phyloP scores from a whole-genome alignment of 1,139 yeast species.

The Zygosaccharomyces sapae region DNA sequence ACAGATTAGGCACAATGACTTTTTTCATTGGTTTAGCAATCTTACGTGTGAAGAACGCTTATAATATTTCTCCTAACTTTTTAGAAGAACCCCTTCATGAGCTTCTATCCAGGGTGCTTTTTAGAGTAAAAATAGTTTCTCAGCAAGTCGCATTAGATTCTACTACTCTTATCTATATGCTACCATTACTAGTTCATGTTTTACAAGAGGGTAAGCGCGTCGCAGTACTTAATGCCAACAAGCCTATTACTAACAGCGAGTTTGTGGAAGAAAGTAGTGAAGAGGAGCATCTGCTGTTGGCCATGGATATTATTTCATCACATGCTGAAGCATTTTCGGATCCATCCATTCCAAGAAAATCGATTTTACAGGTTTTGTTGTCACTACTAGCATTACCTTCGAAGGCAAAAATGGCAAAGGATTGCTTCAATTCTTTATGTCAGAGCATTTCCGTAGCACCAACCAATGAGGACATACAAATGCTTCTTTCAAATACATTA shows the following conservation, averaged over 20 bases:
- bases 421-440: conserved; percentile 70
- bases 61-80: conserved; percentile 42
- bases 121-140: conserved; percentile 68
- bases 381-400: conserved; percentile 68
- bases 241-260: conserved; percentile 51
- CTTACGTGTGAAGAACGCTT: conserved; percentile 49
- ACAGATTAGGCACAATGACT: conserved; percentile 50
- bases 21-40: conserved; percentile 63
- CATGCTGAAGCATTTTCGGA: conserved; percentile 75
- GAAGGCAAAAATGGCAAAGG: conserved; percentile 77
- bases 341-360: conserved; percentile 62
- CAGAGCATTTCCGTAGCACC: conserved; percentile 68
- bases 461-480: conserved; percentile 51
- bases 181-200: conserved; percentile 67
- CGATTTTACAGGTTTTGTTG: conserved; percentile 58
- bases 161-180: conserved; percentile 62
- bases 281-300: conserved; percentile 78
- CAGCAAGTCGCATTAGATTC: conserved; percentile 71
- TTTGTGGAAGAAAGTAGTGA: conserved; percentile 76
- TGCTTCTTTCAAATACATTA: conserved; percentile 56
- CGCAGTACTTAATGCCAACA: conserved; percentile 48
- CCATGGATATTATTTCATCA: conserved; percentile 68
- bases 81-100: conserved; percentile 51
- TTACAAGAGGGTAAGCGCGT: conserved; percentile 56
- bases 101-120: conserved; percentile 61